These are phyloP conservation scores for Mortierella claussenii DNA, from an alignment of 192 early-diverging fungal species.

Conservation along the genomic window DNA sequence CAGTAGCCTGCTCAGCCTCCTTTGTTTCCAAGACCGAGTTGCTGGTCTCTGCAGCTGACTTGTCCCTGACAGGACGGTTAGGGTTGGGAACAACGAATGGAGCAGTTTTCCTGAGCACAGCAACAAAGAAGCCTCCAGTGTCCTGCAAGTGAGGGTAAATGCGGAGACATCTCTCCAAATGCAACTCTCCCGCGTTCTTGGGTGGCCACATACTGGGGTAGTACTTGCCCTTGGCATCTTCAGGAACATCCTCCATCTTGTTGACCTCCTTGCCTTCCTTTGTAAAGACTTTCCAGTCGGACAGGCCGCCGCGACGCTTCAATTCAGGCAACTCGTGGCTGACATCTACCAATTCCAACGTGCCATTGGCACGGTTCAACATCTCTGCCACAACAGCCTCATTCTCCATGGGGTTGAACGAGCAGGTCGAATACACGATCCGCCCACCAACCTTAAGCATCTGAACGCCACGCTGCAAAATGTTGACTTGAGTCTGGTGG, in stretches of 20 bases:
- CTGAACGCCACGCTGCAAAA: conserved; percentile 88
- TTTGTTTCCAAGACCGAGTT: too few species aligned
- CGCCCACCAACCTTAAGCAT: conserved; percentile 91
- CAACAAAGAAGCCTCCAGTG: conserved; percentile 99
- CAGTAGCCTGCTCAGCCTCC: too few species aligned
- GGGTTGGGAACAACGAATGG: conserved; percentile 60
- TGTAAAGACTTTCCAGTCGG: conserved; percentile 83
- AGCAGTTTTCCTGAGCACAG: conserved; percentile 90
- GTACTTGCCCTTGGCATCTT: conserved; percentile 57
- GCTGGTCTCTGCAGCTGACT: conserved; percentile 27
- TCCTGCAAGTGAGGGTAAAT: conserved; percentile 95
- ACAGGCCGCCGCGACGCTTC: conserved; percentile 83
- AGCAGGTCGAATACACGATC: conserved; percentile 98
- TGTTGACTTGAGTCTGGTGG: conserved; percentile 86
- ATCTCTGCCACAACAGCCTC: conserved; percentile 94
- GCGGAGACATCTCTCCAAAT: conserved; percentile 84
- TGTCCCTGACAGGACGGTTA: conserved; percentile 65
- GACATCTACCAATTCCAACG: conserved; percentile 89
- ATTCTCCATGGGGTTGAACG: conserved; percentile 97
- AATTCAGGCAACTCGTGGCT: conserved; percentile 81
- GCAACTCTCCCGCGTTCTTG: conserved; percentile 64
- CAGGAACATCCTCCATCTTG: conserved; percentile 57
- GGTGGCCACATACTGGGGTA: conserved; percentile 71
- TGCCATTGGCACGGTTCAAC: conserved; percentile 70
- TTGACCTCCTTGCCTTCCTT: conserved; percentile 72